These are phyloP conservation scores for Apiospora phragmitis DNA, from an alignment of 2,329 filamentous ascomycete genomes.

Conservation along the genomic window DNA sequence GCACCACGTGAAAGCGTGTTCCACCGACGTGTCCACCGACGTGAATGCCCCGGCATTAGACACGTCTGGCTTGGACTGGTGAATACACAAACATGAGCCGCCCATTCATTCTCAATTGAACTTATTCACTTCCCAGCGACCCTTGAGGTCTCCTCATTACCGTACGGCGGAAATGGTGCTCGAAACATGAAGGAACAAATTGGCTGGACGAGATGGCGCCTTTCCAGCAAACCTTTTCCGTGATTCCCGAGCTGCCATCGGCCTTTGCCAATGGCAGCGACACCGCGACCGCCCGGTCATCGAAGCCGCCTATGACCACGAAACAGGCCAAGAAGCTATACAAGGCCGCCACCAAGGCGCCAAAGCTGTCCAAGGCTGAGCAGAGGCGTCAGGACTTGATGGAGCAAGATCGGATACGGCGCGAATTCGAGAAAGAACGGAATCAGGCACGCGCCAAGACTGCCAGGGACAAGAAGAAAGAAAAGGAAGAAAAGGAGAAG, in stretches of 20 bases:
- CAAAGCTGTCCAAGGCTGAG: constrained; percentile 51
- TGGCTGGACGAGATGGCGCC: constrained; percentile 30
- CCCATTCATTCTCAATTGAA: not conserved
- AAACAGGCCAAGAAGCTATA: constrained; percentile 56
- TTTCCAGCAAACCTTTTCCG: constrained; percentile 36
- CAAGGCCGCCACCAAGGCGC: constrained; percentile 50
- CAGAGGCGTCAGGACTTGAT: constrained; percentile 39
- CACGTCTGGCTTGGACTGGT: not conserved
- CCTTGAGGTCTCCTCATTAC: not conserved
- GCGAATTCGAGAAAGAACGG: constrained; percentile 52
- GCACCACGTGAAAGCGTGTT: not conserved
- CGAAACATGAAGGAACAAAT: constrained; percentile 4
- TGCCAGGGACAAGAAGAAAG: constrained; percentile 56
- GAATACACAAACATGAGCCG: not conserved
- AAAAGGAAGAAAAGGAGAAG: constrained; percentile 49
- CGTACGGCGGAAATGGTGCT: not conserved
- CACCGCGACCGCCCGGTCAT: constrained; percentile 15
- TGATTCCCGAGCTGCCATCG: constrained; percentile 35
- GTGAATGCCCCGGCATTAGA: not conserved
- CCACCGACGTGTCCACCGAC: not conserved
- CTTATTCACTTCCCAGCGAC: not conserved
- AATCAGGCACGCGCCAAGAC: constrained; percentile 48
- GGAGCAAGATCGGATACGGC: constrained; percentile 56
- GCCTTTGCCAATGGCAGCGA: constrained; percentile 23
- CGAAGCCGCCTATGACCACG: constrained; percentile 47